A percentile compares a stretch with the other conserved stretches of the same genome.
phyloP scores from a whole-genome alignment of 164 flowering plant genomes.

The Echeveria elegans region DNA sequence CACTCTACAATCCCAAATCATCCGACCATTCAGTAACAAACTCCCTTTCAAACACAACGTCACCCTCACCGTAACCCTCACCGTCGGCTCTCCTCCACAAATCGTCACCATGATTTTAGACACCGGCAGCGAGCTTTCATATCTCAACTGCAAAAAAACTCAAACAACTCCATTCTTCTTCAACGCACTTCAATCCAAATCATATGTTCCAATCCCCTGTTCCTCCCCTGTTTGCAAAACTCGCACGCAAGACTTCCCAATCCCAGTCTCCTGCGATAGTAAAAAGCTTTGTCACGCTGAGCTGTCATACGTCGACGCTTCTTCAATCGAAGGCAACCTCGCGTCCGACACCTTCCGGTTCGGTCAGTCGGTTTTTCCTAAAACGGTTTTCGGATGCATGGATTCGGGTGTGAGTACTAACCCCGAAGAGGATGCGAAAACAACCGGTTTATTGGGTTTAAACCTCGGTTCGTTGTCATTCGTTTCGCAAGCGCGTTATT shows the following conservation, averaged over 20 bases:
- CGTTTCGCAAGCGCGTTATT: slow-evolving; percentile 37
- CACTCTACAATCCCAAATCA: neutral
- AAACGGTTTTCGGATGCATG: slow-evolving; percentile 52
- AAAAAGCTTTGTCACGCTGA: slow-evolving; percentile 54
- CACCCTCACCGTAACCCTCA: slow-evolving; percentile 45
- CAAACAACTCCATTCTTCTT: slow-evolving; percentile 23
- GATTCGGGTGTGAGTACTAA: slow-evolving; percentile 25
- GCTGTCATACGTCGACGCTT: slow-evolving; percentile 62
- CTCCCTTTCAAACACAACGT: slow-evolving; percentile 64
- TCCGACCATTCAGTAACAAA: slow-evolving; percentile 26
- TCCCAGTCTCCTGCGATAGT: slow-evolving; percentile 62
- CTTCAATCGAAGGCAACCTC: slow-evolving; percentile 65
- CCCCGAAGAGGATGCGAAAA: slow-evolving; percentile 35
- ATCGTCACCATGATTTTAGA: slow-evolving; percentile 69
- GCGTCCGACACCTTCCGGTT: slow-evolving; percentile 55
- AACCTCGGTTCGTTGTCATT: slow-evolving; percentile 57
- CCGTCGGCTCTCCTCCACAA: slow-evolving; percentile 77
- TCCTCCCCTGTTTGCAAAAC: slow-evolving; percentile 44
- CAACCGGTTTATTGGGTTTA: slow-evolving; percentile 47
- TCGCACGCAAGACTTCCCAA: slow-evolving; percentile 45
- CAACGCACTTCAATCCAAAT: slow-evolving; percentile 40
- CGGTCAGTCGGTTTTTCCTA: slow-evolving; percentile 21
- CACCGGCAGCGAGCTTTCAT: slow-evolving; percentile 87
- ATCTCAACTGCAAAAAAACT: slow-evolving; percentile 55
- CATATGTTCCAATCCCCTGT: slow-evolving; percentile 51